Percentiles rank a stretch among this genome's conserved stretches.
These are phyloP conservation scores for Plasmodium vivax DNA, from an alignment of 169 alveolate genomes.

Conservation along the genomic window DNA sequence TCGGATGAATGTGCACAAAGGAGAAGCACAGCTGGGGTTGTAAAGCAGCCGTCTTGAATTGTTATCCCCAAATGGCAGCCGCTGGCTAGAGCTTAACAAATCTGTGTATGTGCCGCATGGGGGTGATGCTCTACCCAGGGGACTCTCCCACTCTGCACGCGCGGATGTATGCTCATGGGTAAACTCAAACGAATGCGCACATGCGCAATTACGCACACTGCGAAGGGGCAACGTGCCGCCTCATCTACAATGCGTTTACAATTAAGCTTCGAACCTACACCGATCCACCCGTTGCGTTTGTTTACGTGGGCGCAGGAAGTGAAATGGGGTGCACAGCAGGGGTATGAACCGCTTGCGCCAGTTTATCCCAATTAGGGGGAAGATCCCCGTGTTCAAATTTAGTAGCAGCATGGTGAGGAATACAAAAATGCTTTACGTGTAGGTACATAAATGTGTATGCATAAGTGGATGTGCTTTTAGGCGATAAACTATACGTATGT, in stretches of 20 bases:
- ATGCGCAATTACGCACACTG: neutral
- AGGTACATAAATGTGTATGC: neutral
- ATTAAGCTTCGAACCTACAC: constrained; percentile 16
- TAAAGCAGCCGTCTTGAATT: neutral
- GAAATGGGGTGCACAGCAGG: constrained; percentile 22
- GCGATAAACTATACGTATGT: neutral
- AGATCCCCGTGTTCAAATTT: neutral
- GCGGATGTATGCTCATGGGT: neutral
- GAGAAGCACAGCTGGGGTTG: neutral
- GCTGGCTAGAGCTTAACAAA: neutral
- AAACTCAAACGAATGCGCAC: neutral
- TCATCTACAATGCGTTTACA: neutral
- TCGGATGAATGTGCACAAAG: neutral
- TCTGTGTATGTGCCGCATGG: neutral
- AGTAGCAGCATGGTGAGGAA: constrained; percentile 35
- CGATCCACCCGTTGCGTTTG: constrained; percentile 71
- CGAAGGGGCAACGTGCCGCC: neutral
- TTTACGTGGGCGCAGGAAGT: constrained; percentile 63
- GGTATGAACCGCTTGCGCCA: constrained; percentile 7
- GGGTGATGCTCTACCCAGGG: neutral
- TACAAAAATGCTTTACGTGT: neutral
- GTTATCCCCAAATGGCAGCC: neutral
- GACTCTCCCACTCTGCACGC: neutral
- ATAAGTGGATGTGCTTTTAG: neutral
- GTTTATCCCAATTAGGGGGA: neutral